Evolutionary conservation across 306 rosid genomes (phyloP).

Genomic region (Morella rubra): DNA sequence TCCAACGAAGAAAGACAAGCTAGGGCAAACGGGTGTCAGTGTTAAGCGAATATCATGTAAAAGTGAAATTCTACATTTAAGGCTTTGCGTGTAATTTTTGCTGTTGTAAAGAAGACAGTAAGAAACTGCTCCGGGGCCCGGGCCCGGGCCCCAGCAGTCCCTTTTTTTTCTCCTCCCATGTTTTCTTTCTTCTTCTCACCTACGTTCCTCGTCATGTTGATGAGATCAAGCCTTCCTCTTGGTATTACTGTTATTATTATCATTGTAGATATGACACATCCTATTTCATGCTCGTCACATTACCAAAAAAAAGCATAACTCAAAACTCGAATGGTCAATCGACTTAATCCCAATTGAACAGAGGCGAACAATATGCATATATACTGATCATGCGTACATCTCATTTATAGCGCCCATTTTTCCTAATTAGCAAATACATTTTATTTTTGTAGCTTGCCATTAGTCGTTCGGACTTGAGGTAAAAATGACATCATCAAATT

Average conservation of each 20-base stretch:
- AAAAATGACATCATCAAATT: no score
- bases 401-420: no score
- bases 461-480: no score
- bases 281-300: no score
- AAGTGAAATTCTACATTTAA: conserved; percentile 28
- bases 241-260: not conserved
- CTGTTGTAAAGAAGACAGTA: not conserved
- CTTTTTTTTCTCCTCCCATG: not conserved
- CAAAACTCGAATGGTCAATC: no score
- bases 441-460: no score
- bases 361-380: no score
- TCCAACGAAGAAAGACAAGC: conserved; percentile 43
- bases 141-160: not conserved
- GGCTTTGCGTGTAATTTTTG: conserved; percentile 40
- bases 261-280: no score
- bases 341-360: no score
- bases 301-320: no score
- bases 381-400: no score
- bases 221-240: not conserved
- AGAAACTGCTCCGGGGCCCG: conserved; percentile 6
- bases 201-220: not conserved
- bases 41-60: conserved; percentile 13
- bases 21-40: conserved; percentile 40
- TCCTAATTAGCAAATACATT: no score
- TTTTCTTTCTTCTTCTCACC: not conserved